A percentile compares a stretch with the other conserved stretches of the same genome.
Evolutionary conservation across 805 yeast species (phyloP).

Genomic region (Kodamaea laetipori): DNA sequence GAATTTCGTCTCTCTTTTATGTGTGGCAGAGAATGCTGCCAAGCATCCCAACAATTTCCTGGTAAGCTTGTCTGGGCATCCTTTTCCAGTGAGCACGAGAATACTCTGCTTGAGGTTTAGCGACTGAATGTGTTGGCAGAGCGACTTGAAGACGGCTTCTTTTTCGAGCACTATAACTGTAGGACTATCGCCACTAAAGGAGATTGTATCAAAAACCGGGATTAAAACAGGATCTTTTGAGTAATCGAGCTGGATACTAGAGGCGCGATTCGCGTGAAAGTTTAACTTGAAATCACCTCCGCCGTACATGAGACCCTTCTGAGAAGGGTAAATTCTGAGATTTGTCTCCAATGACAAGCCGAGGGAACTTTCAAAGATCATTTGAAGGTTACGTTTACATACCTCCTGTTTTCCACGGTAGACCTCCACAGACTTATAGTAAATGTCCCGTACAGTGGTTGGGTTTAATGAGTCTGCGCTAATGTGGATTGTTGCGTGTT

Average conservation of each 20-base stretch:
- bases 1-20: slow-evolving; percentile 38
- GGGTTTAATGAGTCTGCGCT: slow-evolving; percentile 2
- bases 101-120: background rate
- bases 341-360: slow-evolving; percentile 34
- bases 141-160: slow-evolving; percentile 43
- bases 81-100: slow-evolving; percentile 60
- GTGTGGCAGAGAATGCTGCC: slow-evolving; percentile 20
- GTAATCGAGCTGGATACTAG: slow-evolving; percentile 5
- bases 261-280: background rate
- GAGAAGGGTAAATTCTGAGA: slow-evolving; percentile 53
- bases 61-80: slow-evolving; percentile 64
- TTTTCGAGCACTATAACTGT: slow-evolving; percentile 35
- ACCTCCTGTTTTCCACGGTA: slow-evolving; percentile 45
- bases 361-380: slow-evolving; percentile 37
- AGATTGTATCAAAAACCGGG: slow-evolving; percentile 17
- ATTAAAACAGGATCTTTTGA: slow-evolving; percentile 30
- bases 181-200: background rate
- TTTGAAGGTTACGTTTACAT: slow-evolving; percentile 43
- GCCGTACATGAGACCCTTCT: slow-evolving; percentile 57
- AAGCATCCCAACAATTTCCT: slow-evolving; percentile 36
- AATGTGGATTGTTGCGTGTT: slow-evolving; percentile 2
- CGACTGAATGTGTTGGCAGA: slow-evolving; percentile 23
- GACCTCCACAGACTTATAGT: slow-evolving; percentile 56
- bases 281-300: slow-evolving; percentile 16
- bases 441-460: slow-evolving; percentile 58